phyloP scores from a whole-genome alignment of 2,329 filamentous ascomycete species.

The Cordyceps tenuipes region DNA sequence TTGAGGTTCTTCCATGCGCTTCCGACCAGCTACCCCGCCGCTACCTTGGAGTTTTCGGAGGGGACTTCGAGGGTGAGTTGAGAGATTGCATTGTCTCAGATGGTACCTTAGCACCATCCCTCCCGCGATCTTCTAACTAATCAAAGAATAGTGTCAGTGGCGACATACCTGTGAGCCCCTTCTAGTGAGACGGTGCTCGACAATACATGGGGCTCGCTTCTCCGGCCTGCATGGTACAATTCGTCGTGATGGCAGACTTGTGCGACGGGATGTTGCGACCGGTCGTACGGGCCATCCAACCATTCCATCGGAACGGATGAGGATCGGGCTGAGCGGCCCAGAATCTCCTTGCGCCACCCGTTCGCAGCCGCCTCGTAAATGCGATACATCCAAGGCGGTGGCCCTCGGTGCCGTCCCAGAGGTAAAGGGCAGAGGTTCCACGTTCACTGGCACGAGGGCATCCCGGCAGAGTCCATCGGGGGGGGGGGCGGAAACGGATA shows the following conservation, averaged over 20 bases:
- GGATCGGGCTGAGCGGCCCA: too few relatives aligned
- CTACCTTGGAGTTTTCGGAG: background rate
- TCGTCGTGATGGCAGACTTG: background rate
- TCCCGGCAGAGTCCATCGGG: background rate
- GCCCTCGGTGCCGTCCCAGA: background rate
- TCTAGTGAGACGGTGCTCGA: background rate
- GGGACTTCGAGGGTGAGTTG: background rate
- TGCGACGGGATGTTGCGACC: background rate
- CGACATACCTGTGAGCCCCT: background rate
- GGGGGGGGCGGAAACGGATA: background rate
- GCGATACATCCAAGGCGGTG: too few relatives aligned
- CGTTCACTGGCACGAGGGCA: background rate
- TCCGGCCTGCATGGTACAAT: background rate
- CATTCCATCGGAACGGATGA: too few relatives aligned
- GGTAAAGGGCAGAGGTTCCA: too few relatives aligned
- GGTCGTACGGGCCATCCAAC: too few relatives aligned
- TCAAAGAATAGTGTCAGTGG: background rate
- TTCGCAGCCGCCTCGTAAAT: too few relatives aligned
- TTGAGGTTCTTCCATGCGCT: background rate
- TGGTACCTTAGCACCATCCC: background rate
- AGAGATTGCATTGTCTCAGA: conserved; percentile 2
- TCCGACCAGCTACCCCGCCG: background rate
- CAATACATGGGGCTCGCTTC: background rate
- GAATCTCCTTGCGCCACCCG: too few relatives aligned
- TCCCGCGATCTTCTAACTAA: background rate